These are phyloP conservation scores for Paramecium tetraurelia DNA, from an alignment of 73 alveolate species.

Conservation along the genomic window DNA sequence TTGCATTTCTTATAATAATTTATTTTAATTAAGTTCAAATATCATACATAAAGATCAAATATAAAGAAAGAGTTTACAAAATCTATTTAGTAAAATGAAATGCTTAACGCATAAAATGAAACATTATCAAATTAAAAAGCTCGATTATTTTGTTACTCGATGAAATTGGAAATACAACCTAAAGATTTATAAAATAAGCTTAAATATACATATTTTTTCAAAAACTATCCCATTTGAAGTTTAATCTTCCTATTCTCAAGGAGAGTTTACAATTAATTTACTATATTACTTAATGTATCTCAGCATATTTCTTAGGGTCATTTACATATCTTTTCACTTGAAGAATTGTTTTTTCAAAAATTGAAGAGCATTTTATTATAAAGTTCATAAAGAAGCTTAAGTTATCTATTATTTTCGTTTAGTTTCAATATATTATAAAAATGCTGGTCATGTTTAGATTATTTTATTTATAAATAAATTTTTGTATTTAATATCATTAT, in stretches of 20 bases:
- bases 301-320: constrained; percentile 55
- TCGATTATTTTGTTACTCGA: too few relatives aligned
- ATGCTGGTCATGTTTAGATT: neutral
- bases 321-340: constrained; percentile 60
- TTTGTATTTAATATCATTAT: too few relatives aligned
- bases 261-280: neutral
- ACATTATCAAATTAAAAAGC: too few relatives aligned
- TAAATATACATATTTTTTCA: neutral
- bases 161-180: too few relatives aligned
- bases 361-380: neutral
- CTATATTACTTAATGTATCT: neutral
- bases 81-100: too few relatives aligned
- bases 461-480: too few relatives aligned
- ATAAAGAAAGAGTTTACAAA: neutral
- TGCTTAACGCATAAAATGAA: too few relatives aligned
- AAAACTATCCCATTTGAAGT: neutral
- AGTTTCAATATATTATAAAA: neutral
- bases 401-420: neutral
- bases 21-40: neutral
- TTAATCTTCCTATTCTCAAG: neutral
- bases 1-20: neutral
- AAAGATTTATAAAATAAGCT: too few relatives aligned
- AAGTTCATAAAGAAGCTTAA: neutral
- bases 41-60: neutral
- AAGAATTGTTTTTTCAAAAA: neutral